Base-by-base conservation (phyloP, 768 basidiomycete genomes). In the Boletales sp. region DNA sequence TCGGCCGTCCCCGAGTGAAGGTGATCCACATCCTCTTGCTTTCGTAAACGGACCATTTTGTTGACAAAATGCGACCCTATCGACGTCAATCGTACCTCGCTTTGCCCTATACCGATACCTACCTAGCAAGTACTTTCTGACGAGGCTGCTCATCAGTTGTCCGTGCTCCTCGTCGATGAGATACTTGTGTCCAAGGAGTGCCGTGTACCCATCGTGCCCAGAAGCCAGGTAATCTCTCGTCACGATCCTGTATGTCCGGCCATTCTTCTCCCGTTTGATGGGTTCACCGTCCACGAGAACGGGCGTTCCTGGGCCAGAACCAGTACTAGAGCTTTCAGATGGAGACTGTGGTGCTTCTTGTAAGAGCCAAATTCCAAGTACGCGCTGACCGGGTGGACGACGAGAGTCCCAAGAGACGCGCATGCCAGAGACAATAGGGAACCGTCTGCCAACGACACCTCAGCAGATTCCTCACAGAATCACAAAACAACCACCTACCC, bases 361-460 rank as follows among this genome's bases (percentile, higher is more conserved):
- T 52, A 80, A 54, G 39, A 86, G 70, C 81, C 84, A 84, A 18
- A 95, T 73, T 4, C 85, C 86, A 19, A 85, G 67, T 7, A 96
- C 80, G 14, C 93, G 83, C 46, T 84, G 72, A 14, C 86, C 84
- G 0, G 89, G 79, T 2, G 80, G 78, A 37, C 74, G 76, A 28
- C 80, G 78, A 34, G 90, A 94, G 64, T 96, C 92, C 93, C 92
- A 94, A 15, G 81, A 77, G 9, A 94, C 86, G 11, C 81, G 82
- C 35, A 94, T 77, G 15, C 93, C 93, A 19, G 92, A 87, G 34
- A 95, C 74, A 12, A 92, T 77, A 0, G 93, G 92, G 69, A 96
- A 96, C 12, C 93, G 89, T 18, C 92, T 94, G 45, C 12, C 41
- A 43, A 8, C 8, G 8, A 36, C 5, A 3, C 15, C 10, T 62